Evolutionary conservation across 148 eudicot species (phyloP), one percentile per base, ranked within the genome.

Genomic region (Rheum nobile): DNA sequence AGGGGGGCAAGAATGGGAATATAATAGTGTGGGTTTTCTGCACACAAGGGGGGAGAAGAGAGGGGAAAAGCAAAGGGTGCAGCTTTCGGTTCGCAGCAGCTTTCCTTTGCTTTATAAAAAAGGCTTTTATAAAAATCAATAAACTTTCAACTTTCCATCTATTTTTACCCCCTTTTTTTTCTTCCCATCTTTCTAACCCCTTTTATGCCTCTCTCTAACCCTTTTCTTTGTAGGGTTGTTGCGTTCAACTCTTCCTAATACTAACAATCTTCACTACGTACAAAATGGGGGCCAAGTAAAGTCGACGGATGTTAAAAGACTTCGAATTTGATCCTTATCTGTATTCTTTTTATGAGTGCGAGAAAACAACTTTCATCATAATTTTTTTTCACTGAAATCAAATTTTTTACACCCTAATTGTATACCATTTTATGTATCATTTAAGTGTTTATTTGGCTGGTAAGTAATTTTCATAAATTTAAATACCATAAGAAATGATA

Each of bases 21-120:
- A n/a, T n/a, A n/a, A n/a, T n/a, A n/a, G n/a, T n/a, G n/a, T n/a
- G n/a, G 74, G 72, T 42, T 43, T 17, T 31, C 32, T 39, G 61
- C 2, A 31, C 39, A 55, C 35, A 55, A 19, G 76, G 48, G 44
- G 11, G 46, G 8, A 70, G 12, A 28, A n/a, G 6, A 17, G 38
- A 48, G 6, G 47, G 4, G 47, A 44, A 34, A 16, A 24, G 21
- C 8, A 24, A 19, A 74, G 71, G 52, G 22, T 61, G 39, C 76
- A 57, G 43, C 76, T 74, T 74, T 74, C 76, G 76, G 76, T 74
- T 74, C 71, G 10, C 2, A 65, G 70, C 70, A 57, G 69, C 76
- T 37, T 59, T 61, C 67, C 32, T 74, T 43, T 39, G 48, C 70
- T 65, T 65, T 65, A 14, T 65, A 11, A 31, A 65, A n/a, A 65